Evolutionary conservation across 75 land plant genomes (phyloP).

Genomic region (Sequoia sempervirens): DNA sequence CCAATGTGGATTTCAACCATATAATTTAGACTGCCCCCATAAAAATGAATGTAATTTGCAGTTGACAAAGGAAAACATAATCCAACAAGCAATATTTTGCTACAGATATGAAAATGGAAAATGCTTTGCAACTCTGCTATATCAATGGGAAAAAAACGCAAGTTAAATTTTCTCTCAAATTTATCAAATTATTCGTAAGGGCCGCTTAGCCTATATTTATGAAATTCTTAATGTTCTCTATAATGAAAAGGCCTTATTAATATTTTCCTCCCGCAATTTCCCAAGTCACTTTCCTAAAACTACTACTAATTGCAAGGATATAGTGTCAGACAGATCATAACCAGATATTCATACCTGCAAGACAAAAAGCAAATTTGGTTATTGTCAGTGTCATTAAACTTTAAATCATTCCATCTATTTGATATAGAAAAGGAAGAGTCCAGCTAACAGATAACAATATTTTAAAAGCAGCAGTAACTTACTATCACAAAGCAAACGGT

Average conservation of each 20-base stretch:
- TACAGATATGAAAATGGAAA: background rate
- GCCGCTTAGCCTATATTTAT: background rate
- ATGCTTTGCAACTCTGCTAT: background rate
- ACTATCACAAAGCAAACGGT: background rate
- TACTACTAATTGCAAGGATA: background rate
- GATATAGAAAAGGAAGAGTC: background rate
- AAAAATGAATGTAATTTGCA: background rate
- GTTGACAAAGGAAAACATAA: background rate
- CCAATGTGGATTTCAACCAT: background rate
- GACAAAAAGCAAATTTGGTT: background rate
- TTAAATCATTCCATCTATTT: background rate
- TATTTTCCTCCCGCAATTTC: background rate
- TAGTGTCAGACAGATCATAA: background rate
- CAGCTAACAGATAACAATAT: background rate
- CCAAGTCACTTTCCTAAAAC: background rate
- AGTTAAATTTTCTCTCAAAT: background rate
- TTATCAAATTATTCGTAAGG: background rate
- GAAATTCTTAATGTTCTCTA: background rate
- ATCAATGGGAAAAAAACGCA: background rate
- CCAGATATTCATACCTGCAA: background rate
- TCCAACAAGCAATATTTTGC: background rate
- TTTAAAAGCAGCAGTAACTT: background rate
- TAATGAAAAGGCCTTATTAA: background rate
- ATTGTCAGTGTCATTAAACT: background rate
- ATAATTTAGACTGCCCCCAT: background rate